These are phyloP conservation scores for Emmonsia crescens DNA, from an alignment of 2,329 filamentous ascomycete species.

Conservation along the genomic window DNA sequence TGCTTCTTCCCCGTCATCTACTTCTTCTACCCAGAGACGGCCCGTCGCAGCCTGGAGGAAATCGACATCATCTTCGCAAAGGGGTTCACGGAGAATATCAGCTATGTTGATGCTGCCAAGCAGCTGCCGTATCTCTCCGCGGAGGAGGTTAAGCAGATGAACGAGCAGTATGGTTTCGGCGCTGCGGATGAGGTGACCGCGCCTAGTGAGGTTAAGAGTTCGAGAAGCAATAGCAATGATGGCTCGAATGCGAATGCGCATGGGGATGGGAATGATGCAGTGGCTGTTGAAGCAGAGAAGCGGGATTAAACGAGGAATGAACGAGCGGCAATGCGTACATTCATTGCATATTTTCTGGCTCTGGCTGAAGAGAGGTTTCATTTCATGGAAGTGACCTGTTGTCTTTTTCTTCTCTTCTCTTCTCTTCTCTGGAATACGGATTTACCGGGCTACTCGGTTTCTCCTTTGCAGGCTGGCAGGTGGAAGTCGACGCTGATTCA, in stretches of 20 bases:
- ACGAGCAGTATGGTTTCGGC: constrained; percentile 10
- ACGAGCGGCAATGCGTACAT: background rate
- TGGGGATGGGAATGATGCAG: background rate
- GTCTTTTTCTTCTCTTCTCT: too few species aligned
- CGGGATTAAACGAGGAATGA: background rate
- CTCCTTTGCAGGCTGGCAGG: background rate
- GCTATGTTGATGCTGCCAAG: constrained; percentile 16
- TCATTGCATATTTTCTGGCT: too few species aligned
- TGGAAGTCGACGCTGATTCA: background rate
- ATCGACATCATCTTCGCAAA: constrained; percentile 23
- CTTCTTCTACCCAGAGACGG: constrained; percentile 25
- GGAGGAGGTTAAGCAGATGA: constrained; percentile 13
- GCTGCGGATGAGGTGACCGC: background rate
- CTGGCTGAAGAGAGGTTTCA: too few species aligned
- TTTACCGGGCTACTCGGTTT: too few species aligned
- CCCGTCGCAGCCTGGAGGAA: constrained; percentile 21
- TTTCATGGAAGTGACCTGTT: too few species aligned
- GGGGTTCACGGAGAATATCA: constrained; percentile 10
- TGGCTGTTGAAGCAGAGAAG: background rate
- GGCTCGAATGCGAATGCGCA: background rate
- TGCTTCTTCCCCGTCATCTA: constrained; percentile 19
- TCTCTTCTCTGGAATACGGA: too few species aligned
- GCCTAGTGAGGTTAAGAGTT: background rate
- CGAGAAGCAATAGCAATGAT: background rate
- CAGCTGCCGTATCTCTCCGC: constrained; percentile 15